Base-by-base conservation (phyloP, 2,329 filamentous ascomycete species). In the Cladosporium sp. region DNA sequence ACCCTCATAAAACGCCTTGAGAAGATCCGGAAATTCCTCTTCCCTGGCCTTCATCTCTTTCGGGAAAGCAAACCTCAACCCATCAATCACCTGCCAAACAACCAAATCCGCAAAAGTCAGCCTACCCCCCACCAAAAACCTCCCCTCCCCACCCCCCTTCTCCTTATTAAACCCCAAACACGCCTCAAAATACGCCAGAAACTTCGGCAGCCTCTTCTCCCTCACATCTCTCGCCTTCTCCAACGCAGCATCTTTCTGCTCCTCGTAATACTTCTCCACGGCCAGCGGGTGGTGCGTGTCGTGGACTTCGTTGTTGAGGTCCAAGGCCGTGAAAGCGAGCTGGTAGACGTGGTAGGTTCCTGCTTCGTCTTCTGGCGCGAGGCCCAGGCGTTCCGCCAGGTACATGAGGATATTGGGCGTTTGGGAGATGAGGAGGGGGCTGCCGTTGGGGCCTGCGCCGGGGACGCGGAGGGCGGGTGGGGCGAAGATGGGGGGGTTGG, bases 271-370 rank as follows among this genome's bases (percentile, higher is more conserved):
- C 4, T 78, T 63, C 1, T 66, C 62, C 0, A 70, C 62, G 1
- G 79, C 75, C 45, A 88, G 52, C 18, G 87, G 87, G 61, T 92
- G 87, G 64, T 92, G 87, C 20, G 80, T 82, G 59, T 91, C 85
- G 63, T 91, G 87, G 1, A 80, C 66, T 69, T 91, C 87, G 57
- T 84, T 82, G 60, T 79, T 79, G 40, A 91, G 67, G 59, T 92
- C 87, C 15, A 91, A 68, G 1, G 85, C 83, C 3, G 86, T 90
- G 52, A 90, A 67, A 0, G 77, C 74, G 22, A 90, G 74, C 41
- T 73, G 75, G 51, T 87, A 82, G 54, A 88, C 71, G 49, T 78
- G 75, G 55, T 78, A 83, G 39, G 78, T 66, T 3, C 71, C 79
- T 2, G 62, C 58, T 43, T 73, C 71, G 1, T 70, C 69, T 1